Conservation (phyloP, 116 monocot genomes). For the Papilionanthe hybrid region DNA sequence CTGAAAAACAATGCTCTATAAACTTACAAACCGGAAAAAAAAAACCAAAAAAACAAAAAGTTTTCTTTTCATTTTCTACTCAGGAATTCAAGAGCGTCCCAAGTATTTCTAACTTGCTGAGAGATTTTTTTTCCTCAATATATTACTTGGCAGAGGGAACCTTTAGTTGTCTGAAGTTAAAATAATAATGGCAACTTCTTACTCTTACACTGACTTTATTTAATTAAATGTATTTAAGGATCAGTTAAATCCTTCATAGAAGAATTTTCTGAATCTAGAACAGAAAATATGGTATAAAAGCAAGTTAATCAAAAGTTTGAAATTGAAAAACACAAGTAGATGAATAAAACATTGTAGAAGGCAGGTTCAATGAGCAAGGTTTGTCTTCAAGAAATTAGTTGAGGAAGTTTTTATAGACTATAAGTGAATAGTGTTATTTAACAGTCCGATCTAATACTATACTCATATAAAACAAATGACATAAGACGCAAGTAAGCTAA, state of each 20-base stretch:
- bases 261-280: background rate
- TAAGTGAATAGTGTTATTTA: background rate
- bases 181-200: too few relatives aligned
- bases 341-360: background rate
- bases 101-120: background rate
- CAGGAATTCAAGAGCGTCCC: too few relatives aligned
- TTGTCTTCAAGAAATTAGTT: background rate
- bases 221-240: background rate
- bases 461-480: background rate
- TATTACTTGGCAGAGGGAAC: slow-evolving; percentile 1
- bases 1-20: too few relatives aligned
- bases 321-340: background rate
- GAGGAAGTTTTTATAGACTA: background rate
- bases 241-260: background rate
- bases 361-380: background rate
- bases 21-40: too few relatives aligned
- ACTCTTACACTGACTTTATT: background rate
- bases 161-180: background rate
- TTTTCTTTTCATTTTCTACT: too few relatives aligned
- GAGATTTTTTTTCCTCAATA: background rate
- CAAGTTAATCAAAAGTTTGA: background rate
- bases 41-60: too few relatives aligned
- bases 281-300: background rate
- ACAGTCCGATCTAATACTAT: background rate
- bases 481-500: background rate